phyloP scores from a whole-genome alignment of 2,329 filamentous ascomycete genomes.

The Penicillium janthinellum region DNA sequence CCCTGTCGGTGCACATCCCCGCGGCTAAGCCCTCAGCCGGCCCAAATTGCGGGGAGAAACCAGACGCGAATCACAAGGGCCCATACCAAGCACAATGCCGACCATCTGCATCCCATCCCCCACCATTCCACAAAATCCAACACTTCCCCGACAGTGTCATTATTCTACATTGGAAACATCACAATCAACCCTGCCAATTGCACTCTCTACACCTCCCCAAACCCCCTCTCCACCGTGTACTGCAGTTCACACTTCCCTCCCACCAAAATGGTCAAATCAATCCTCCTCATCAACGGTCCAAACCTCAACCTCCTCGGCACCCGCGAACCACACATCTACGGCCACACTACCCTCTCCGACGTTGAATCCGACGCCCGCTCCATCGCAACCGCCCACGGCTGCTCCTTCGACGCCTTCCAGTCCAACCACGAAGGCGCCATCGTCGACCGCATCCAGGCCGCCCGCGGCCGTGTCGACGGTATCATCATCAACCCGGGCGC shows the following conservation, averaged over 20 bases:
- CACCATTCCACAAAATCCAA: not conserved
- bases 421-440: slow-evolving; percentile 78
- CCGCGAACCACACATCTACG: slow-evolving; percentile 73
- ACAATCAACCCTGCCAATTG: not conserved
- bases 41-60: not conserved
- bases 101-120: not conserved
- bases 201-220: not conserved
- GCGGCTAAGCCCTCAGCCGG: not conserved
- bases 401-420: slow-evolving; percentile 64
- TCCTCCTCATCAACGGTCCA: slow-evolving; percentile 78
- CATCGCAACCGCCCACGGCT: slow-evolving; percentile 54
- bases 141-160: not conserved
- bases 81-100: not conserved
- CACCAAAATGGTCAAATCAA: slow-evolving; percentile 41
- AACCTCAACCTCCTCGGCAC: slow-evolving; percentile 80
- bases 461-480: slow-evolving; percentile 61
- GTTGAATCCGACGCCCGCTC: slow-evolving; percentile 55
- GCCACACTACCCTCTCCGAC: slow-evolving; percentile 66
- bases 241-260: not conserved
- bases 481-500: slow-evolving; percentile 73
- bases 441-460: slow-evolving; percentile 71
- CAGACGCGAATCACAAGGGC: not conserved
- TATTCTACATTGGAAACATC: not conserved
- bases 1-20: not conserved
- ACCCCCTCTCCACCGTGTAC: not conserved